Evolutionary conservation across 352 stramenopile genomes (phyloP).

Genomic region (Plasmopara halstedii): DNA sequence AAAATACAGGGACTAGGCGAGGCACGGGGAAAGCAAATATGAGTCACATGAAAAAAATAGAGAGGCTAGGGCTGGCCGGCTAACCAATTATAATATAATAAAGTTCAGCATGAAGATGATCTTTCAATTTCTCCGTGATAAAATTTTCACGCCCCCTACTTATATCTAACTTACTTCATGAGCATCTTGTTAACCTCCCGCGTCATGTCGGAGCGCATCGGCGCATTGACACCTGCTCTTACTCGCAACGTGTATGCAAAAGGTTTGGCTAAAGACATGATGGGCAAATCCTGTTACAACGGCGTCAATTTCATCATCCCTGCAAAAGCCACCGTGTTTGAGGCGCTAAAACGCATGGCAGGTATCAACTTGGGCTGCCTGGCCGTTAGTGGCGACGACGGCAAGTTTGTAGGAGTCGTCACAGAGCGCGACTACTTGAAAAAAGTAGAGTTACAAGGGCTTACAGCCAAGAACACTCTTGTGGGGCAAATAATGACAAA

Average conservation of each 20-base stretch:
- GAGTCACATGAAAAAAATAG: too few species aligned
- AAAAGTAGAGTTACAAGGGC: conserved; percentile 92
- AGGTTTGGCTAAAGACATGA: conserved; percentile 84
- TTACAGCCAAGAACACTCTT: conserved; percentile 76
- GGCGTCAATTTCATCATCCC: conserved; percentile 93
- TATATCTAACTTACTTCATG: conserved; percentile 8
- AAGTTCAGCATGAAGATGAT: too few species aligned
- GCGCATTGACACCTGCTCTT: conserved; percentile 10
- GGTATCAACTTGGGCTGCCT: conserved; percentile 91
- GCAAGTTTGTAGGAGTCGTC: conserved; percentile 88
- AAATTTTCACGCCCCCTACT: background rate
- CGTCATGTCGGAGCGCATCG: conserved; percentile 11
- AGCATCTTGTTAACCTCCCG: conserved; percentile 13
- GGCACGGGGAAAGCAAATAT: too few species aligned
- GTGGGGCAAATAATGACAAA: conserved; percentile 94
- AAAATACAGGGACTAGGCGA: too few species aligned
- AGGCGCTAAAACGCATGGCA: conserved; percentile 93
- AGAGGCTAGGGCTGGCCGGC: too few species aligned
- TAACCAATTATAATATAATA: too few species aligned
- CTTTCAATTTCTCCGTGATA: too few species aligned
- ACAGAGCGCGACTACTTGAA: conserved; percentile 94
- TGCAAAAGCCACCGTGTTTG: conserved; percentile 89
- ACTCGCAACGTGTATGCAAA: conserved; percentile 65
- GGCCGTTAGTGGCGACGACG: conserved; percentile 81
- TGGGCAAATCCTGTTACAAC: conserved; percentile 91